Evolutionary conservation across 2,329 filamentous ascomycete species (phyloP).

Genomic region (Aspergillus viridinutans): DNA sequence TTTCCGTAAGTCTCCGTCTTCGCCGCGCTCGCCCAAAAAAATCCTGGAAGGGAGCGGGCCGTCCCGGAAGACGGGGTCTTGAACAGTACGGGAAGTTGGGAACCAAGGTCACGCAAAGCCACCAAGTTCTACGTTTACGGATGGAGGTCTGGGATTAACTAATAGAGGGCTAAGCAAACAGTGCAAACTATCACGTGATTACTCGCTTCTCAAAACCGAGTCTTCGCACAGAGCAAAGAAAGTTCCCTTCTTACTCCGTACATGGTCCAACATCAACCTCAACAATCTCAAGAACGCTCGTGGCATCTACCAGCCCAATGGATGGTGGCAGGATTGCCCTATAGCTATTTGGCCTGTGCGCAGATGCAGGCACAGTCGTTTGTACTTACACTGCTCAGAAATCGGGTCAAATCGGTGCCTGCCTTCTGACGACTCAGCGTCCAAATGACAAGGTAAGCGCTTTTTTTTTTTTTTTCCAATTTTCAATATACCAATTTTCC

Average conservation of each 20-base stretch:
- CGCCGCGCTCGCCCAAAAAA: background rate
- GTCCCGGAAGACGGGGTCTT: background rate
- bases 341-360: conserved; percentile 3
- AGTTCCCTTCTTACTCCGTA: background rate
- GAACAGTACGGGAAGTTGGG: background rate
- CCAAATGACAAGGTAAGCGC: conserved; percentile 17
- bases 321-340: background rate
- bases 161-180: conserved; percentile 2
- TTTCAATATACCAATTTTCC: background rate
- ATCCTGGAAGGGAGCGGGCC: background rate
- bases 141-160: too few species aligned
- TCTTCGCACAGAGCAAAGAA: conserved; percentile 7
- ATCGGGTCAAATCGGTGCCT: background rate
- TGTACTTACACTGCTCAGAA: background rate
- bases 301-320: conserved; percentile 3
- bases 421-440: background rate
- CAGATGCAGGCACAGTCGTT: conserved; percentile 8
- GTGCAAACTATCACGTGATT: conserved; percentile 12
- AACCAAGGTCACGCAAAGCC: background rate
- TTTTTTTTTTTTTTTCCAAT: conserved; percentile 3
- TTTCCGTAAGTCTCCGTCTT: background rate
- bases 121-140: background rate
- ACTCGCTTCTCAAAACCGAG: conserved; percentile 5
- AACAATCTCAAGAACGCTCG: background rate
- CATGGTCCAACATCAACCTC: too few species aligned